phyloP scores from a whole-genome alignment of 495 filamentous ascomycete genomes.

The Aspergillus cavernicola region DNA sequence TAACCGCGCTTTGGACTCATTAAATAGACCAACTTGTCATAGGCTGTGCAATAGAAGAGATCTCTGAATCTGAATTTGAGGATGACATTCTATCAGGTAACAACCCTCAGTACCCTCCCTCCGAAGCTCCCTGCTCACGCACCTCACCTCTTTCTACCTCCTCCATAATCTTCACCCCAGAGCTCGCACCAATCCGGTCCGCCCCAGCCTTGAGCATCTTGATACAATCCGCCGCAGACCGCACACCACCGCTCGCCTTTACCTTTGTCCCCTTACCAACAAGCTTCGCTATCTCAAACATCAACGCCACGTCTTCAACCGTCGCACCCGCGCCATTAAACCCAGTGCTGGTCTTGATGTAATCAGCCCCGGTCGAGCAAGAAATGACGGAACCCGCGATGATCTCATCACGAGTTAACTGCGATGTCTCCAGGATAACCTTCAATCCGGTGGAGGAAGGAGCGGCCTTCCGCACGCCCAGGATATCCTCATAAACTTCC shows the following conservation, averaged over 20 bases:
- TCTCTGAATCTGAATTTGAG: too few relatives aligned
- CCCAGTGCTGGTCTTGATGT: conserved; percentile 68
- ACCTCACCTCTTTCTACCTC: conserved; percentile 34
- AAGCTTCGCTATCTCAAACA: conserved; percentile 44
- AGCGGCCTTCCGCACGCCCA: conserved; percentile 50
- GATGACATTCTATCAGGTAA: too few relatives aligned
- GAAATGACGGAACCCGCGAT: conserved; percentile 57
- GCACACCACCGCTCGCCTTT: conserved; percentile 65
- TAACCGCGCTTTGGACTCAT: too few relatives aligned
- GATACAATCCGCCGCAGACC: conserved; percentile 47
- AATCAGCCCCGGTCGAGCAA: conserved; percentile 58
- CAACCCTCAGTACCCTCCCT: conserved; percentile 21
- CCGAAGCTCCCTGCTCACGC: background rate
- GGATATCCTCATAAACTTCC: conserved; percentile 55
- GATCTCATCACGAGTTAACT: conserved; percentile 52
- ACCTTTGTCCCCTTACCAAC: conserved; percentile 49
- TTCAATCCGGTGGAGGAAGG: conserved; percentile 51
- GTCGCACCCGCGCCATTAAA: conserved; percentile 60
- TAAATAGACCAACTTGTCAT: too few relatives aligned
- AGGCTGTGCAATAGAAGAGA: too few relatives aligned
- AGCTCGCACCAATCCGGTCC: conserved; percentile 59
- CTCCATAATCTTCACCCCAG: conserved; percentile 54
- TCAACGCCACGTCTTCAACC: conserved; percentile 52
- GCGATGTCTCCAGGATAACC: conserved; percentile 64
- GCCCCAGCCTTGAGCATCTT: conserved; percentile 64